A percentile compares a stretch with the other conserved stretches of the same genome.
These are phyloP conservation scores for Vitis hybrid DNA, from an alignment of 177 flowering plant species.

Conservation along the genomic window DNA sequence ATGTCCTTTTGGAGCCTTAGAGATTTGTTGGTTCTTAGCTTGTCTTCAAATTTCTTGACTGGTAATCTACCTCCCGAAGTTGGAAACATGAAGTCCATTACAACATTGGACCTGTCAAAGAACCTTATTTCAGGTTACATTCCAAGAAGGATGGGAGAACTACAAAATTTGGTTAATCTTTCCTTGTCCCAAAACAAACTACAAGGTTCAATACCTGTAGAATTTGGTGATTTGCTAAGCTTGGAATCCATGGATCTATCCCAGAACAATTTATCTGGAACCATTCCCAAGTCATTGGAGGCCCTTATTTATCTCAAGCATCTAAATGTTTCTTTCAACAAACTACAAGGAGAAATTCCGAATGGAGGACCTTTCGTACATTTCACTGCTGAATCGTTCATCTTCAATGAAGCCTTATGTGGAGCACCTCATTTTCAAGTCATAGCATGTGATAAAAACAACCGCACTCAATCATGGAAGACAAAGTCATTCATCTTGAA, in stretches of 20 bases:
- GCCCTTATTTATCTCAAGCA: too few relatives aligned
- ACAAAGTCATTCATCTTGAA: neutral
- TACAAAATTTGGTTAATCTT: conserved; percentile 4
- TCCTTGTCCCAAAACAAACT: conserved; percentile 3
- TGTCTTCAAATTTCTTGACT: conserved; percentile 10
- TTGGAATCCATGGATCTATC: conserved; percentile 16
- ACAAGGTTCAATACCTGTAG: neutral
- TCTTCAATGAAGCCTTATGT: too few relatives aligned
- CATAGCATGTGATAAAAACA: neutral
- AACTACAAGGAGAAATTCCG: too few relatives aligned
- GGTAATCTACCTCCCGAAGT: neutral
- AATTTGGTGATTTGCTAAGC: conserved; percentile 3
- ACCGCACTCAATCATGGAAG: neutral
- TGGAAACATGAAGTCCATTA: too few relatives aligned
- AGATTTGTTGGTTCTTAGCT: neutral
- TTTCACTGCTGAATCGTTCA: too few relatives aligned
- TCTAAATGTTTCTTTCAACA: too few relatives aligned
- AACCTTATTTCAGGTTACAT: conserved; percentile 12
- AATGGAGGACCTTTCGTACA: too few relatives aligned
- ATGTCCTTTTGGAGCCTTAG: conserved; percentile 8
- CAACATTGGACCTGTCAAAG: too few relatives aligned
- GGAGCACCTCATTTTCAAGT: too few relatives aligned
- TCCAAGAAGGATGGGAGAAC: conserved; percentile 15
- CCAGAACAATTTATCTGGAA: conserved; percentile 9
- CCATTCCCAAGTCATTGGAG: conserved; percentile 1